Evolutionary conservation across 2,329 filamentous ascomycete species (phyloP).

Genomic region (Hymenoscyphus fructigenus): DNA sequence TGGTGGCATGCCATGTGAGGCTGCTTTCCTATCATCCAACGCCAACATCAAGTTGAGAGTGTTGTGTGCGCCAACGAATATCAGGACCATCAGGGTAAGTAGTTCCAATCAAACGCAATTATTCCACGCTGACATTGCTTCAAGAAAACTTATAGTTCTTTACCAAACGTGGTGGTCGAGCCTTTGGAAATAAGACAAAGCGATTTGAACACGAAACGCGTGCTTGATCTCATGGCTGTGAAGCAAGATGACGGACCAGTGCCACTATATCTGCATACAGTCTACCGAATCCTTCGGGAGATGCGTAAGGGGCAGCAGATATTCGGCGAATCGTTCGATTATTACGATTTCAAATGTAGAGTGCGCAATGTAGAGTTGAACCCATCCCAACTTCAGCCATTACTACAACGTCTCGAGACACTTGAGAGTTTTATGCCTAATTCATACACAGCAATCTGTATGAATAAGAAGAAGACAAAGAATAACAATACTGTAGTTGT

Average conservation of each 20-base stretch:
- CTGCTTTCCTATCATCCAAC: constrained; percentile 51
- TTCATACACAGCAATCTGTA: constrained; percentile 13
- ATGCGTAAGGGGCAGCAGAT: constrained; percentile 46
- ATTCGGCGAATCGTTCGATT: constrained; percentile 42
- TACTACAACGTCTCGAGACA: constrained; percentile 60
- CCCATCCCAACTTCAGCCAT: constrained; percentile 49
- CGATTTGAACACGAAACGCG: constrained; percentile 51
- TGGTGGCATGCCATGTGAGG: constrained; percentile 47
- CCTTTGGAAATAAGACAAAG: constrained; percentile 47
- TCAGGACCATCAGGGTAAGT: constrained; percentile 39
- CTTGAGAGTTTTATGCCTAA: constrained; percentile 62
- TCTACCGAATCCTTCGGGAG: constrained; percentile 49
- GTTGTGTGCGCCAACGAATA: constrained; percentile 51
- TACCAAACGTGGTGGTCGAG: constrained; percentile 44
- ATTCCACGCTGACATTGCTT: background rate
- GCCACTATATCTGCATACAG: constrained; percentile 52
- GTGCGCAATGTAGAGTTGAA: constrained; percentile 44
- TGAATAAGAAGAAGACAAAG: constrained; percentile 6
- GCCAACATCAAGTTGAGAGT: constrained; percentile 48
- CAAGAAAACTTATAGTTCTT: constrained; percentile 38
- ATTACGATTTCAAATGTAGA: constrained; percentile 41
- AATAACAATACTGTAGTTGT: background rate
- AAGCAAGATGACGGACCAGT: constrained; percentile 37
- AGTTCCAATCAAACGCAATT: too few species aligned
- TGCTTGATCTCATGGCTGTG: constrained; percentile 57